Conservation (phyloP, 139 green algal genomes). For the Coelastrella sp. region DNA sequence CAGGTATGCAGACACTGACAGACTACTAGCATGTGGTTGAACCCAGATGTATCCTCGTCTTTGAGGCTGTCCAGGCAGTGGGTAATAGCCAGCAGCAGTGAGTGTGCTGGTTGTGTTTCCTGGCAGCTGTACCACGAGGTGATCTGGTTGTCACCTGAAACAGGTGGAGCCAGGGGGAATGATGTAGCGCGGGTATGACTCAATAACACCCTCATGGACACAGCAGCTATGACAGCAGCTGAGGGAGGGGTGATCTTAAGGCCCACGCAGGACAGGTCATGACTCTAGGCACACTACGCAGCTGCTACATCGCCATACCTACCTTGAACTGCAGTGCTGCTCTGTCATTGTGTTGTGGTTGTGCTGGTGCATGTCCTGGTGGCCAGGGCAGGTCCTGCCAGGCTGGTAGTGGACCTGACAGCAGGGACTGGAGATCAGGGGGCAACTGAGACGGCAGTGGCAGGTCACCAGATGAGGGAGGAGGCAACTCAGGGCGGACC, state of each 20-base stretch:
- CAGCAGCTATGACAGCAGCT: neutral
- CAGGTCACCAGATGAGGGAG: constrained; percentile 66
- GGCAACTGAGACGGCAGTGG: constrained; percentile 62
- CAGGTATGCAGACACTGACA: too few relatives aligned
- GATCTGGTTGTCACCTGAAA: constrained; percentile 31
- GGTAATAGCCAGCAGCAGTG: neutral
- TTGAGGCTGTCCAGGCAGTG: neutral
- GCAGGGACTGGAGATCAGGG: constrained; percentile 21
- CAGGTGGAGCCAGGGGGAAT: constrained; percentile 3
- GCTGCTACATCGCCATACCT: neutral
- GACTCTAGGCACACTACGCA: neutral
- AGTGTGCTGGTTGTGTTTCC: neutral
- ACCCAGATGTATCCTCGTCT: constrained; percentile 1
- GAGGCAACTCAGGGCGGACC: constrained; percentile 58
- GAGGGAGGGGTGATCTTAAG: constrained; percentile 43
- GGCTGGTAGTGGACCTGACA: constrained; percentile 22
- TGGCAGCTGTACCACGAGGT: constrained; percentile 35
- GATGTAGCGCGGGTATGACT: constrained; percentile 46
- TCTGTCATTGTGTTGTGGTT: constrained; percentile 54
- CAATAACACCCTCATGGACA: constrained; percentile 36
- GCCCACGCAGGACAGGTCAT: neutral
- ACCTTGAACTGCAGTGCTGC: constrained; percentile 84
- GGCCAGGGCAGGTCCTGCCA: constrained; percentile 64
- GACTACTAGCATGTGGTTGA: too few relatives aligned
- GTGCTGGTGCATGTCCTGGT: constrained; percentile 7